Base-by-base conservation (phyloP, 2,329 filamentous ascomycete genomes). In the Dactylellina haptotyla region DNA sequence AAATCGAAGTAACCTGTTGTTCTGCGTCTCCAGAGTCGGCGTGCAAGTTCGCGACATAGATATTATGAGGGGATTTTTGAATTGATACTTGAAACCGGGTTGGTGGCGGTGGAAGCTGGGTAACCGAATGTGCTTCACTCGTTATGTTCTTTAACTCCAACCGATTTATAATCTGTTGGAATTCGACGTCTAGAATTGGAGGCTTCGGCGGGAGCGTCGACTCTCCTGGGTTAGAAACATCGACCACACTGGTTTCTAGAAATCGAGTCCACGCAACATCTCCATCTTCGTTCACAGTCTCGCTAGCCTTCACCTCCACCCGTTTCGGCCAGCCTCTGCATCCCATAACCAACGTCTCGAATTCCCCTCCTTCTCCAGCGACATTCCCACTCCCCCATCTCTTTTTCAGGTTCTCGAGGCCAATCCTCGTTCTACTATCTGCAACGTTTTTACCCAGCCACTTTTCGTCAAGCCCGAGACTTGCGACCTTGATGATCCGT, bases 401-500 rank as follows among this genome's bases (percentile, higher is more conserved):
- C 64, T 76, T 79, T 78, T 84, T 81, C 25, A 80, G 84, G 74
- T 82, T 84, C 28, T 83, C 81, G 59, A 90, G 78, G 45, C 82
- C 81, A 56, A 77, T 79, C 61, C 85, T 81, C 6, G 84, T 82
- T 54, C 76, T 76, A 3, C 81, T 78, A 77, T 86, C 86, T 2
- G 90, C 88, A 16, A 97, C 90, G 82, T 93, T 88, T 76, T 87
- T 86, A 90, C 93, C 97, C 23, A 99, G 82, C 78, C 93, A 89
- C 37, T 82, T 84, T 77, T 93, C 90, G 78, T 94, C 91, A 54
- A 99, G 84, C 0, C 93, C 95, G 4, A 92, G 93, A 75, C 91
- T 96, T 45, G 95, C 93, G 46, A 97, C 92, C 82, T 98, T 99
- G 82, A 99, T 88, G 79, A 99, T 92, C 71, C 93, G 85, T n/a